phyloP scores from a whole-genome alignment of 2,329 filamentous ascomycete species.

The Fusarium subglutinans region DNA sequence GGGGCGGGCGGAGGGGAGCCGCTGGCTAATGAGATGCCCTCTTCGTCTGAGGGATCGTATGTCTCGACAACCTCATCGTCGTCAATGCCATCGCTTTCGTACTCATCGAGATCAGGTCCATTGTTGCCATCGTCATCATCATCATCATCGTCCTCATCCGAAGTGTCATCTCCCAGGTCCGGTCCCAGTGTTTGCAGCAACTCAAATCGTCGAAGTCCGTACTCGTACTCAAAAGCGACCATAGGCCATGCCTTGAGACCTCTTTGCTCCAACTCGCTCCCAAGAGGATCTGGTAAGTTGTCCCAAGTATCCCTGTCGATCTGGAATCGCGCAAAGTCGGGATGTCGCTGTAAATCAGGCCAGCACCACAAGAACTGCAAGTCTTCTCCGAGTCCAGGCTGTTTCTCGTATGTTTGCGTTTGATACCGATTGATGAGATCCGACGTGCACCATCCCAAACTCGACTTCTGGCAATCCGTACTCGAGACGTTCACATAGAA shows the following conservation, averaged over 20 bases:
- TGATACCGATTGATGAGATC: constrained; percentile 43
- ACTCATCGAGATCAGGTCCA: constrained; percentile 42
- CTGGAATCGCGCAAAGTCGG: constrained; percentile 43
- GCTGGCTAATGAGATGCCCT: constrained; percentile 34
- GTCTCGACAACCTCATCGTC: constrained; percentile 45
- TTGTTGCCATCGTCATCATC: constrained; percentile 19
- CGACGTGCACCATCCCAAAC: constrained; percentile 47
- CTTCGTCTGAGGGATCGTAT: constrained; percentile 40
- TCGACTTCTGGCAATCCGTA: not conserved
- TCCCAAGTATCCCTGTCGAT: constrained; percentile 23
- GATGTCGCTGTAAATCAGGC: constrained; percentile 46
- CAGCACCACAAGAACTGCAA: constrained; percentile 44
- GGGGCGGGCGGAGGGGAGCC: not conserved
- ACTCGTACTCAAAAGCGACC: constrained; percentile 41
- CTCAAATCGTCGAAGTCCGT: constrained; percentile 28
- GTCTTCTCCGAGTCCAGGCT: constrained; percentile 39
- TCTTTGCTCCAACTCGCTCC: not conserved
- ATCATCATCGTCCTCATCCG: constrained; percentile 22
- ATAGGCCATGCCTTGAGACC: constrained; percentile 44
- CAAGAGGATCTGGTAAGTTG: not conserved
- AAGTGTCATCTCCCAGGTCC: constrained; percentile 15
- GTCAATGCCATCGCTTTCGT: constrained; percentile 54
- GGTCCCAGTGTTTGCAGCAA: constrained; percentile 17
- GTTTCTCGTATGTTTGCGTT: constrained; percentile 40
- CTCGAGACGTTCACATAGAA: constrained; percentile 39